Evolutionary conservation across 306 rosid species (phyloP), one percentile per base, ranked within the genome.

Genomic region (Vachellia pachyceras): DNA sequence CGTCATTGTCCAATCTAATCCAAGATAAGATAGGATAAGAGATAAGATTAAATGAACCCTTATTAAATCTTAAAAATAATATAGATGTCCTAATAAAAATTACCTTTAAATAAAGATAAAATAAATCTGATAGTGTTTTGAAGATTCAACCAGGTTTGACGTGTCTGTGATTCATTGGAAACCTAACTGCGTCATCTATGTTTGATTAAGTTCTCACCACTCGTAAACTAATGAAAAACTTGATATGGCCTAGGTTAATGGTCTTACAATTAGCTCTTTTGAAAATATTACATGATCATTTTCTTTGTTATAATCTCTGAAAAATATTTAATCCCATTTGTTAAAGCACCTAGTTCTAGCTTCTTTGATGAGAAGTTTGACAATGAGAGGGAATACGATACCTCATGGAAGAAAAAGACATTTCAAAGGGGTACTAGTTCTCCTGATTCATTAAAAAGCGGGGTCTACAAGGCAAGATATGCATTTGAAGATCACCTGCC

Each of bases 401-500:
- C 79, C 65, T 79, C 91, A 13, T 73, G 87, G 90, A 88, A 84
- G 83, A 87, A 22, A 20, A 41, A 82, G 81, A 77, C 83, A 79
- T 84, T 84, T 84, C 84, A 61, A 75, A 86, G 71, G 78, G 85
- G 82, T 45, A 73, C 72, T 18, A 52, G 52, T 81, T 80, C 89
- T 25, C 85, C 84, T 68, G 89, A 84, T 45, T 75, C 79, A 74
- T 75, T 76, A 78, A 79, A 82, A 80, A 70, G 78, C 22, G 80
- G 82, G 72, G 67, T 81, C 77, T 72, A 35, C 72, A 63, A 81
- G 86, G 77, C 82, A 63, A 85, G 81, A 68, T 78, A 78, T 67
- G 57, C 78, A 85, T 90, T 83, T 84, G 91, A 89, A 49, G 89
- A 86, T 79, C 80, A 79, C 60, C 86, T 70, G 36, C 89, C 89